These are phyloP conservation scores for Paraconiothyrium brasiliense DNA, from an alignment of 2,329 filamentous ascomycete species.

Conservation along the genomic window DNA sequence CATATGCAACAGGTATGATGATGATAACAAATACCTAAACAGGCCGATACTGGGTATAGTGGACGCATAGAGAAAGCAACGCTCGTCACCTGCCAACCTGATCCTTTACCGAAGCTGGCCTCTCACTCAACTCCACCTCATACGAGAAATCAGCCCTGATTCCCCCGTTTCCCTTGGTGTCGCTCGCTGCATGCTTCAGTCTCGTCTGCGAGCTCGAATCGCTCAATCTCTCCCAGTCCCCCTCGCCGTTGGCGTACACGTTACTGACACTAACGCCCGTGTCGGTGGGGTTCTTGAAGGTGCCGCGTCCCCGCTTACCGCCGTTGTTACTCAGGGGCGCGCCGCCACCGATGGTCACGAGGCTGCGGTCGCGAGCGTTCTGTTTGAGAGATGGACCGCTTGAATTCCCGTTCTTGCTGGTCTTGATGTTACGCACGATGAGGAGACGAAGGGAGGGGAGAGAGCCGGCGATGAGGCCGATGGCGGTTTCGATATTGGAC, in stretches of 20 bases:
- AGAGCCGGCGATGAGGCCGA: constrained; percentile 3
- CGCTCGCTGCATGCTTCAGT: background rate
- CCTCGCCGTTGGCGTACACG: background rate
- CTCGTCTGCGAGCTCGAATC: constrained; percentile 3
- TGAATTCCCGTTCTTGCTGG: background rate
- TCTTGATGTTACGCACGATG: background rate
- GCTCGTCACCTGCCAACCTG: too few relatives aligned
- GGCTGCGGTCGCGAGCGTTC: background rate
- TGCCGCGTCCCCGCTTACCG: background rate
- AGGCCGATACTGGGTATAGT: too few relatives aligned
- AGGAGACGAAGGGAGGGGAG: background rate
- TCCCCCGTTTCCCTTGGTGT: background rate
- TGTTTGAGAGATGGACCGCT: background rate
- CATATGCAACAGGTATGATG: too few relatives aligned
- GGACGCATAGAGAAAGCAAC: too few relatives aligned
- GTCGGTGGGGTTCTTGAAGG: background rate
- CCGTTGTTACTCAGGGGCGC: background rate
- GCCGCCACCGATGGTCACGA: constrained; percentile 3
- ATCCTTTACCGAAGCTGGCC: background rate
- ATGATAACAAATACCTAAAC: too few relatives aligned
- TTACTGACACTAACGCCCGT: background rate
- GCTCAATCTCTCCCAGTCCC: constrained; percentile 4
- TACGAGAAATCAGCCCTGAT: constrained; percentile 5
- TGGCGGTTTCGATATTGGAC: constrained; percentile 6
- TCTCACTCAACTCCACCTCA: constrained; percentile 1